A percentile compares a stretch with the other conserved stretches of the same genome.
phyloP scores from a whole-genome alignment of 495 filamentous ascomycete genomes.

The Neurospora sp. region DNA sequence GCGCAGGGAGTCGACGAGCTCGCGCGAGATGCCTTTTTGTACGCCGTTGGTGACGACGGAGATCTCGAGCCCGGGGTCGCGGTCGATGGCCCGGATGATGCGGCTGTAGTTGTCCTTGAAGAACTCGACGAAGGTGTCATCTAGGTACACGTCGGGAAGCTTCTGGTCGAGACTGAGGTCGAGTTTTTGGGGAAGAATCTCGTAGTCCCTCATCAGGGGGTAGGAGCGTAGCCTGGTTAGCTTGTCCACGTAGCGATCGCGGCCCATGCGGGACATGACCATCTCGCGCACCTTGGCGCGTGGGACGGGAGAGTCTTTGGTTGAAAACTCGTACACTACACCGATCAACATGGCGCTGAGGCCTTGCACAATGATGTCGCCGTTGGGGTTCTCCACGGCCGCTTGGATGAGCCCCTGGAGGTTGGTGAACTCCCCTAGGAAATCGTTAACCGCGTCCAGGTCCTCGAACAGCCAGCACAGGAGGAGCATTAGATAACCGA shows the following conservation, averaged over 20 bases:
- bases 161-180: conserved; percentile 44
- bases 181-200: conserved; percentile 66
- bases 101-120: conserved; percentile 92
- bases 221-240: conserved; percentile 68
- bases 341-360: conserved; percentile 77
- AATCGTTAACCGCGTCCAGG: conserved; percentile 82
- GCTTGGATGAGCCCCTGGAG: conserved; percentile 72
- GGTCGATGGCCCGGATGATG: conserved; percentile 76
- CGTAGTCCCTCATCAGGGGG: conserved; percentile 83
- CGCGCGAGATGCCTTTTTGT: conserved; percentile 72
- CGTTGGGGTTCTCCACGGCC: conserved; percentile 46
- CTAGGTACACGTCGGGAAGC: conserved; percentile 78
- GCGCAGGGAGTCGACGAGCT: conserved; percentile 74
- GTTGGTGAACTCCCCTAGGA: conserved; percentile 89
- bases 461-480: conserved; percentile 91
- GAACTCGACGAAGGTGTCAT: conserved; percentile 82
- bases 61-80: conserved; percentile 79
- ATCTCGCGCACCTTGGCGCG: conserved; percentile 74
- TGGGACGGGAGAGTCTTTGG: conserved; percentile 87
- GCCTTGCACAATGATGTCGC: conserved; percentile 61
- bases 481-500: conserved; percentile 89
- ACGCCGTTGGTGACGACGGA: conserved; percentile 67
- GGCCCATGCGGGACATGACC: conserved; percentile 66
- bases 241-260: conserved; percentile 83
- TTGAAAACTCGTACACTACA: conserved; percentile 93